Evolutionary conservation across 208 protist species (phyloP).

Genomic region (Novymonas esmeraldas): DNA sequence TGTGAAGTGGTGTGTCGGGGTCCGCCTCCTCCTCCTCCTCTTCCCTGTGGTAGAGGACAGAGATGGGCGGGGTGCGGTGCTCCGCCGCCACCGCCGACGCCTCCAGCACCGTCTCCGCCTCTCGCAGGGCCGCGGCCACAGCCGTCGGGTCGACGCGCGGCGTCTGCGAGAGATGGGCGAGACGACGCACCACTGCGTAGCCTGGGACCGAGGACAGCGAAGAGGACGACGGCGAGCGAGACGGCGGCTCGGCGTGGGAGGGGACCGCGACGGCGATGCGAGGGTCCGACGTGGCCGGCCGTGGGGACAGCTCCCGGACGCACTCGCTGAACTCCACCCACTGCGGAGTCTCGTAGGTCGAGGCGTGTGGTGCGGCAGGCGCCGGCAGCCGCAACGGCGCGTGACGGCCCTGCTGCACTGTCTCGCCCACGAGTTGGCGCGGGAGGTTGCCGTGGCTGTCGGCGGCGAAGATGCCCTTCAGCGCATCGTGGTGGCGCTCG

Average conservation of each 20-base stretch:
- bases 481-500: slow-evolving; percentile 45
- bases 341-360: slow-evolving; percentile 18
- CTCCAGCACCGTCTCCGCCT: slow-evolving; percentile 21
- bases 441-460: slow-evolving; percentile 22
- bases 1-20: background rate
- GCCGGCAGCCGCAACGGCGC: slow-evolving; percentile 7
- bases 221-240: background rate
- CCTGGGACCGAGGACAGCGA: background rate
- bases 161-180: slow-evolving; percentile 23
- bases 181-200: slow-evolving; percentile 12
- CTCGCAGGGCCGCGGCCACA: slow-evolving; percentile 19
- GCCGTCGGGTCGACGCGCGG: slow-evolving; percentile 8
- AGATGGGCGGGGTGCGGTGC: too few species aligned
- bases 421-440: slow-evolving; percentile 3
- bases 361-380: background rate
- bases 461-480: slow-evolving; percentile 34
- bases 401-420: background rate
- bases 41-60: too few species aligned
- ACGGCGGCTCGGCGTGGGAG: background rate
- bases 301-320: slow-evolving; percentile 19
- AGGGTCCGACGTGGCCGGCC: background rate
- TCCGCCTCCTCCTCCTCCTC: too few species aligned
- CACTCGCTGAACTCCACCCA: slow-evolving; percentile 31
- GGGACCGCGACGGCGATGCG: slow-evolving; percentile 1
- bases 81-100: background rate